Base-by-base conservation (phyloP, 805 yeast species). In the Candida parachauliodes region DNA sequence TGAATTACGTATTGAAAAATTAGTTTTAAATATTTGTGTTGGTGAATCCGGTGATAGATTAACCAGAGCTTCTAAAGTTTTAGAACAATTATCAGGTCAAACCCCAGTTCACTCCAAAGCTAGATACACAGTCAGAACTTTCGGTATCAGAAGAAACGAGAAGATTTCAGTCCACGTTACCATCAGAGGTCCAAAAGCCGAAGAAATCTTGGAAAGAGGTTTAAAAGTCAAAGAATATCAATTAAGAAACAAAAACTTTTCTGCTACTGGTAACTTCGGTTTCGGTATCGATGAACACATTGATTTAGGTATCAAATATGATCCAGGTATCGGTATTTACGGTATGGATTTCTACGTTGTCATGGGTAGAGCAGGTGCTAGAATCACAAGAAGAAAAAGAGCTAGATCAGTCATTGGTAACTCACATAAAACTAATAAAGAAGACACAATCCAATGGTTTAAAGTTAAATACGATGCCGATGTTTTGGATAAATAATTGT, bases 31-130 rank as follows among this genome's bases (percentile, higher is more conserved):
- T 93, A 93, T 93, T 78, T 89, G 95, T 76, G 98, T 93, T 74
- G 98, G 98, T 80, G 98, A 93, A 79, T 89, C 97, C 75, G 98
- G 98, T 82, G 98, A 93, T 77, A 86, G 98, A 84, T 88, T 93
- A 74, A 93, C 98, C 80, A 91, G 98, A 86, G 98, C 98, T 62
- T 93, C 98, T 70, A 93, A 93, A 83, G 98, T 93, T 65, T 82
- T 93, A 70, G 98, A 93, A 80, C 98, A 93, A 81, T 85, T 93
- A 65, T 91, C 98, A 60, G 98, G 98, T 89, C 98, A 93, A 80
- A 93, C 98, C 65, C 98, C 98, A 72, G 98, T 93, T 62, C 96
- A 87, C 75, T 89, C 98, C 62, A 93, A 93, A 84, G 98, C 98
- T 64, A 87, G 98, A 81, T 93, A 93, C 88, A 93, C 98, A 56